These are phyloP conservation scores for Hirsutella rhossiliensis DNA, from an alignment of 2,329 filamentous ascomycete species.

Conservation along the genomic window DNA sequence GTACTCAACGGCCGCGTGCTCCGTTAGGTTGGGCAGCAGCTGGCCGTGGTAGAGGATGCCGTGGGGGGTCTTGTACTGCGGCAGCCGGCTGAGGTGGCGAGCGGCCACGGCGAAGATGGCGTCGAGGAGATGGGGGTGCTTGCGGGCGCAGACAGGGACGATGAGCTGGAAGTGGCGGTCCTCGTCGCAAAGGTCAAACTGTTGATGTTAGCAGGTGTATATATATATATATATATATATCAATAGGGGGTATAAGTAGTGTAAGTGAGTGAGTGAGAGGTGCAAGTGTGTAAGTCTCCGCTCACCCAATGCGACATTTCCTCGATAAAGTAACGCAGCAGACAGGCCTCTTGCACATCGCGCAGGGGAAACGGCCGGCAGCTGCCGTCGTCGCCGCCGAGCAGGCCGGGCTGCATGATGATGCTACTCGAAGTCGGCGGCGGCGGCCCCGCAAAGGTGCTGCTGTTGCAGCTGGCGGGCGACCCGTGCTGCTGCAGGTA, in stretches of 20 bases:
- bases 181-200: constrained; percentile 29
- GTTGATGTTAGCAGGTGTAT: no score
- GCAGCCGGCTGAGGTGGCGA: constrained; percentile 24
- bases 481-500: background rate
- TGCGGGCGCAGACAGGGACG: constrained; percentile 20
- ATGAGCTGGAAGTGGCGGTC: constrained; percentile 26
- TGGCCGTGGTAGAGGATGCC: constrained; percentile 26
- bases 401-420: background rate
- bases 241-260: no score
- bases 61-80: constrained; percentile 21
- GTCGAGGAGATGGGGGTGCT: constrained; percentile 24
- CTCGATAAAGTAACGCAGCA: constrained; percentile 26
- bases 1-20: constrained; percentile 27
- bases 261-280: no score
- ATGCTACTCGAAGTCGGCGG: background rate
- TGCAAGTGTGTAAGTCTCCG: no score
- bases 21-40: constrained; percentile 19
- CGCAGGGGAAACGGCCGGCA: constrained; percentile 15
- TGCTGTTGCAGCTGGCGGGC: background rate
- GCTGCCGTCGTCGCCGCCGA: constrained; percentile 1
- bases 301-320: constrained; percentile 27
- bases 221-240: constrained; percentile 2
- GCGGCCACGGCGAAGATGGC: constrained; percentile 28
- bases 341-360: constrained; percentile 24
- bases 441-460: background rate